Base-by-base conservation (phyloP, 2,329 filamentous ascomycete genomes). In the Thelonectria olida region DNA sequence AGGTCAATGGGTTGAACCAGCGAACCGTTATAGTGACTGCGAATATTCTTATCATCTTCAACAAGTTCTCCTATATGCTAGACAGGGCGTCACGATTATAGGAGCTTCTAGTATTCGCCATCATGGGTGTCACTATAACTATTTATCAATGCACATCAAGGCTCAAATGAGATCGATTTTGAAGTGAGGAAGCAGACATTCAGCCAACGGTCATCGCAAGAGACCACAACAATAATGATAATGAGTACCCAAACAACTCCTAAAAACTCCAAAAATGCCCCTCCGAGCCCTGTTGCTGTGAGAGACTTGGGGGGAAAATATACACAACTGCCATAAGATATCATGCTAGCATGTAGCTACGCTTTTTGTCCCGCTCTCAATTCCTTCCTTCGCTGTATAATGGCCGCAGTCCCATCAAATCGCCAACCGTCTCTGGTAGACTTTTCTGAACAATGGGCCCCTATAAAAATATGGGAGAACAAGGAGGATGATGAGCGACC, bases 241-340 rank as follows among this genome's bases (percentile, higher is more conserved):
- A 58, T 58, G 34, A 62, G 36, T 48, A 51, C 54, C 44, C 47
- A 39, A 44, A 50, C 22, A 60, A 58, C 52, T 52, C 61, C 61
- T 48, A 50, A 39, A 28, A 63, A 63, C 61, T 63, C 61, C 61
- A 15, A 54, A 34, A 23, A 23, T 41, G n/a, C 49, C 59, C 59
- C 28, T 8, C 45, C 45, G 20, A n/a, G n/a, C 42, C 42, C 42
- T 25, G 36, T 50, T 54, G 44, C 31, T 17, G 51, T 47, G 52
- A 61, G 39, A 61, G 52, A 54, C 42, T 52, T 45, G 19, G 13
- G 10, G 10, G 15, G 15, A 41, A 48, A 27, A 47, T 54, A 44
- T 28, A 47, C 34, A 47, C 34, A 45, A 15, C 54, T 54, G 54
- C 54, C 23, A 50, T 38, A 50, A 27, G 47, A 54, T n/a, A 39